Base-by-base conservation (phyloP, 2,329 filamentous ascomycete genomes). In the Phyllosticta paracitricarpa region DNA sequence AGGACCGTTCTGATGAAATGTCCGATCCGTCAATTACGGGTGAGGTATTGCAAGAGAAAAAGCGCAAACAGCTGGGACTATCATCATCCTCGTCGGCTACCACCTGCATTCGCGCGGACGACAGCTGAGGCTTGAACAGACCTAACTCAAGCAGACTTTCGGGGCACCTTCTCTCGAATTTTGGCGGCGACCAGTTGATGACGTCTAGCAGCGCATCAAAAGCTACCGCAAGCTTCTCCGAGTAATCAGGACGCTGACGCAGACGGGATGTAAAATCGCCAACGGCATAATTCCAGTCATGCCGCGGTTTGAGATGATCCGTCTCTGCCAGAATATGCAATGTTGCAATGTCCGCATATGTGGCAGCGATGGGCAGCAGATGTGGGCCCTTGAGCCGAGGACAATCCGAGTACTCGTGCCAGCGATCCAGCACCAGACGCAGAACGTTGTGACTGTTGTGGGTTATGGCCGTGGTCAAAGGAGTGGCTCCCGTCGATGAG, bases 391-490 rank as follows among this genome's bases (percentile, higher is more conserved):
- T 68, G 5, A 74, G 64, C 12, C 69, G 69, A n/a, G 71, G 70
- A 58, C 70, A 72, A 48, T 66, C 65, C 25, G 65, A 67, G 61
- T 73, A 74, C 59, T 74, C 70, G 33, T 69, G 65, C 70, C 72
- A 74, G 19, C 70, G 66, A 40, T 74, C 71, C 10, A 75, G 68
- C 26, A 75, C 66, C 5, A 75, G 65, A 5, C 66, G 61, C 14
- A 75, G 66, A 19, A 73, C 68, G 51, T 69, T 65, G 58, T 75
- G 72, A 56, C 68, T 73, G 57, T 74, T 74, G 63, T 71, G 66
- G 4, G 63, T 69, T 59, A 74, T 72, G 12, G 73, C 67, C 6
- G 68, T 72, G 0, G 71, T 74, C 35, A 74, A 63, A 0, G 72
- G 69, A 17, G 71, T 73, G 28, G 66, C 63, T 3, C 69, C 69